phyloP scores from a whole-genome alignment of 2,329 filamentous ascomycete genomes.

The Davidsoniella neocaledoniae region DNA sequence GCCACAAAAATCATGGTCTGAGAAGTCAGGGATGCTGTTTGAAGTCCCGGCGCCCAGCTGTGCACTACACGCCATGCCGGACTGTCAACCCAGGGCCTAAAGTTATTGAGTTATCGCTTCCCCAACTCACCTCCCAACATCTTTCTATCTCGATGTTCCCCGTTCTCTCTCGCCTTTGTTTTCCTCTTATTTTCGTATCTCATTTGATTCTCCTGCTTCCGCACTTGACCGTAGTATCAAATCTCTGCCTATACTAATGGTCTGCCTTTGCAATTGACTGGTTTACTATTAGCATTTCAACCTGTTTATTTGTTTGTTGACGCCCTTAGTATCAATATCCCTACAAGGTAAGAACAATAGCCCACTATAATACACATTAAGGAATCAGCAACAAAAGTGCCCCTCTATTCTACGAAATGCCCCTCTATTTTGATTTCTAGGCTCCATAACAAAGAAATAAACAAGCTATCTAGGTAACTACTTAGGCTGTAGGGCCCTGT shows the following conservation, averaged over 20 bases:
- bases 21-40: neutral
- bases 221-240: neutral
- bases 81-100: neutral
- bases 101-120: conserved; percentile 3
- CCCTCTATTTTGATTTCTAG: no score
- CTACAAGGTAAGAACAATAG: no score
- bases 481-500: no score
- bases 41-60: neutral
- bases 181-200: neutral
- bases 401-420: no score
- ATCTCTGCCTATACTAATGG: no score
- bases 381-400: no score
- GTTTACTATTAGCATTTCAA: neutral
- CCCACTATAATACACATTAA: no score
- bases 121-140: conserved; percentile 7
- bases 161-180: neutral
- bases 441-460: no score
- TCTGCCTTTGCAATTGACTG: neutral
- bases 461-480: no score
- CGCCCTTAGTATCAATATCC: neutral
- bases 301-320: neutral
- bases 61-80: no score
- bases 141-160: neutral
- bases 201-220: neutral
- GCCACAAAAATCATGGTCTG: no score